These are phyloP conservation scores for Ophiobolus disseminans DNA, from an alignment of 2,329 filamentous ascomycete species.

Conservation along the genomic window DNA sequence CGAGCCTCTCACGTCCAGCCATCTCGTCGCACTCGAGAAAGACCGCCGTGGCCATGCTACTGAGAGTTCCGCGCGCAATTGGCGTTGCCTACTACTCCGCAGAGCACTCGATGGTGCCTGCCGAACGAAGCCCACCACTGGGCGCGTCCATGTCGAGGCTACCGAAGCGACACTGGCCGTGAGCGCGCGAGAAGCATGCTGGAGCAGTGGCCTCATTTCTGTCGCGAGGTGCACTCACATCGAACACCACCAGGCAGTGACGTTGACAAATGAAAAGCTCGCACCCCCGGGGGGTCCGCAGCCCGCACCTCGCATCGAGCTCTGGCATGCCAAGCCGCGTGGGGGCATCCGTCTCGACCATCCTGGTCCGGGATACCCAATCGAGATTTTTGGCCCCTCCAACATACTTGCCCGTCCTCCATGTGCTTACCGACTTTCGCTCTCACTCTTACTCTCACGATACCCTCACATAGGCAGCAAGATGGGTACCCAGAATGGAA, in stretches of 20 bases:
- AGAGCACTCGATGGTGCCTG: constrained; percentile 32
- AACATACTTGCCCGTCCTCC: constrained; percentile 10
- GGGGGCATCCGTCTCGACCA: constrained; percentile 19
- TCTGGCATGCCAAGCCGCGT: constrained; percentile 36
- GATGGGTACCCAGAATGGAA: constrained; percentile 44
- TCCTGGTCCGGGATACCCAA: constrained; percentile 33
- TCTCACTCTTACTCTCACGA: constrained; percentile 5
- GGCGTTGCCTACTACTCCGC: constrained; percentile 30
- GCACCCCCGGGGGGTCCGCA: constrained; percentile 23
- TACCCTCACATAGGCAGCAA: constrained; percentile 16
- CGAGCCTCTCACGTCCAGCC: constrained; percentile 30
- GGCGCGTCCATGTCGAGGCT: constrained; percentile 18
- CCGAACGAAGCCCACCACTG: constrained; percentile 15
- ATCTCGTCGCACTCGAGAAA: constrained; percentile 29
- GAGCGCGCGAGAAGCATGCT: constrained; percentile 49
- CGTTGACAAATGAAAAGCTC: constrained; percentile 20
- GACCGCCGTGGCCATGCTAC: constrained; percentile 14
- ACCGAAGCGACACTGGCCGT: constrained; percentile 23
- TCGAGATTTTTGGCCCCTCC: constrained; percentile 23
- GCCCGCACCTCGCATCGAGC: constrained; percentile 23
- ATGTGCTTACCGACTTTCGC: background rate
- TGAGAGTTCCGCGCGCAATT: constrained; percentile 6
- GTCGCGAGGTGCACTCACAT: constrained; percentile 33
- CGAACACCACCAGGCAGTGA: constrained; percentile 17
- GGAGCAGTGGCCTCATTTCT: constrained; percentile 52